Evolutionary conservation across 2,329 filamentous ascomycete genomes (phyloP), one percentile per base, ranked within the genome.

Genomic region (Botrytis squamosa): DNA sequence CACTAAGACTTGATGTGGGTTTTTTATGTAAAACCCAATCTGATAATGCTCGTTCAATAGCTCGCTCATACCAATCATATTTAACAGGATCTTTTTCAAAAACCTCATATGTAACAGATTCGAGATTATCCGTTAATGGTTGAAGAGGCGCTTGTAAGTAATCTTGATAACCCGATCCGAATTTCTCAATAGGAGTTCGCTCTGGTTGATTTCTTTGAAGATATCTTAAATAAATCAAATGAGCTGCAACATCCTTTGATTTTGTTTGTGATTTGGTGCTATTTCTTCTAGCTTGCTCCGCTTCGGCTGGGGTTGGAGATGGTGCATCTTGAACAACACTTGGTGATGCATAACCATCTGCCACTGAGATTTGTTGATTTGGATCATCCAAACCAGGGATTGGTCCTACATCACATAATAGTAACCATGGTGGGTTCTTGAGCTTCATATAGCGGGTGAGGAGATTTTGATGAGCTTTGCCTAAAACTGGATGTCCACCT

Each of bases 81-180:
- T 99, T 99, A 83, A 99, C 93, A 0, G 96, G 96, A 77, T 99
- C 97, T 78, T 97, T 97, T 82, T 99, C 96, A 80, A 99, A 99
- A 3, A 98, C 95, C 81, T 99, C 96, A 82, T 99, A 99, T 0
- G 96, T 99, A 60, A 97, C 93, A 65, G 94, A 97, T 82, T 99
- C 97, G 22, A 99, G 87, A 78, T 99, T 99, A 82, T 99, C 96
- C 0, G 95, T 95, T 22, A 99, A 86, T 0, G 96, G 96, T 82
- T 99, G 97, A 59, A 99, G 86, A 3, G 96, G 96, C 2, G 95
- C 95, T 82, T 99, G 96, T 18, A 99, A 86, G 86, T 96, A 99
- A 82, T 99, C 96, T 80, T 99, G 97, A 78, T 93, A 93, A 3
- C 91, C 91, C 33, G 89, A 90, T 88, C 90, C 90, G 77, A 93